Conservation (phyloP, 1,284 basidiomycete genomes). For the Trametes sp. region DNA sequence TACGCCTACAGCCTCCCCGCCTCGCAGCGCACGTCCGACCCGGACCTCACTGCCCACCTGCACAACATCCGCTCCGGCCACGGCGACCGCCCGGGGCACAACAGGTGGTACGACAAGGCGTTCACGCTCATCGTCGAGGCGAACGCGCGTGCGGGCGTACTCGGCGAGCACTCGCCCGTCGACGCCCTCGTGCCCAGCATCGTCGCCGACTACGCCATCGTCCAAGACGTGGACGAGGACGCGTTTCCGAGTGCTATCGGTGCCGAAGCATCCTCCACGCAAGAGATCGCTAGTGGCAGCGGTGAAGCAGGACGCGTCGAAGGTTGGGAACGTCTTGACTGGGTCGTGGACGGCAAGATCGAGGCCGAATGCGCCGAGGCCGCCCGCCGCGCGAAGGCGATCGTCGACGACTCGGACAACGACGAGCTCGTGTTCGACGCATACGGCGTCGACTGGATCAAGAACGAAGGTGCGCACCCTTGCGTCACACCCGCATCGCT, state of each 20-base stretch:
- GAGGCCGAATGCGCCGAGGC: conserved; percentile 67
- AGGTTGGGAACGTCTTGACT: conserved; percentile 78
- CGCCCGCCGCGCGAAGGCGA: conserved; percentile 60
- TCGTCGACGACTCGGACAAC: conserved; percentile 86
- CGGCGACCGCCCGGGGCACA: conserved; percentile 63
- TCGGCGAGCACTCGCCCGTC: conserved; percentile 93
- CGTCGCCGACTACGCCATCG: conserved; percentile 86
- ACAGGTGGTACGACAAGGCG: conserved; percentile 95
- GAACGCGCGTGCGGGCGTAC: conserved; percentile 85
- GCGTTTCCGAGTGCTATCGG: conserved; percentile 38
- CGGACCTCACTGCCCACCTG: conserved; percentile 79
- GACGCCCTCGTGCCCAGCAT: conserved; percentile 94
- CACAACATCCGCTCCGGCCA: conserved; percentile 77
- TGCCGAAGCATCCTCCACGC: too few species aligned
- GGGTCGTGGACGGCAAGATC: conserved; percentile 75
- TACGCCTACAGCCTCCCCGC: conserved; percentile 54
- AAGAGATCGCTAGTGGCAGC: too few species aligned
- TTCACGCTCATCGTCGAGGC: conserved; percentile 87
- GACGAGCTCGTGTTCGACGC: conserved; percentile 87
- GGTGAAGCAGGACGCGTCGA: conserved; percentile 3
- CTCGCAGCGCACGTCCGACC: conserved; percentile 23
- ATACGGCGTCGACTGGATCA: conserved; percentile 94
- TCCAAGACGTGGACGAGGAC: conserved; percentile 64
- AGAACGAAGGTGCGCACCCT: conserved; percentile 50
- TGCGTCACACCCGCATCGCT: conserved; percentile 6